Conservation (phyloP, 1,284 basidiomycete genomes). For the Heterobasidion parviporum region DNA sequence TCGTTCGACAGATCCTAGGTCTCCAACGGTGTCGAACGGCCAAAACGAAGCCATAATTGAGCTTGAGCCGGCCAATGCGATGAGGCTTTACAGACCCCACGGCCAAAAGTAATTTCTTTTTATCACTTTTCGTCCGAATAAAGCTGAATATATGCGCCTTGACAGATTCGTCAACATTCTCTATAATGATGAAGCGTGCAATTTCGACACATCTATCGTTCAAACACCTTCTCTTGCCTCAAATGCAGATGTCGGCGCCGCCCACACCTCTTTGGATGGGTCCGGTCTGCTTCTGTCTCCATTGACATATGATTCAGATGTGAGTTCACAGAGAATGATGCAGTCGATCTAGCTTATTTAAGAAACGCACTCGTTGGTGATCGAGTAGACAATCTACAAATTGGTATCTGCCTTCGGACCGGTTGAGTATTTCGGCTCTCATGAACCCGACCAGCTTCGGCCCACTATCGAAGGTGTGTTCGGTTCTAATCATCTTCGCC, state of each 20-base stretch:
- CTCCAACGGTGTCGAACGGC: background rate
- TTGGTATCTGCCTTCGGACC: constrained; percentile 19
- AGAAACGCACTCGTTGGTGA: background rate
- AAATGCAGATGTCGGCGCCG: constrained; percentile 1
- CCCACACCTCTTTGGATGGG: constrained; percentile 19
- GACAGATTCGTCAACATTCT: constrained; percentile 43
- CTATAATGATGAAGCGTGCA: constrained; percentile 47
- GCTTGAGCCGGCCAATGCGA: constrained; percentile 40
- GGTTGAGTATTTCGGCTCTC: constrained; percentile 17
- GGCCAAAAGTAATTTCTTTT: constrained; percentile 31
- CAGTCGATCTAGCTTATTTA: no score
- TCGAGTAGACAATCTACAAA: constrained; percentile 16
- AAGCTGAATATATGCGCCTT: constrained; percentile 5
- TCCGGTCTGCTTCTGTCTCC: constrained; percentile 44
- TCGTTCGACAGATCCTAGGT: background rate
- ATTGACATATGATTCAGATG: constrained; percentile 50
- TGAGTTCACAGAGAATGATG: constrained; percentile 17
- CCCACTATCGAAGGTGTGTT: background rate
- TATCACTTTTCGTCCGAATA: background rate
- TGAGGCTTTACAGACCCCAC: constrained; percentile 37
- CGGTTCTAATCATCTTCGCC: background rate
- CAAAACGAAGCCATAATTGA: background rate
- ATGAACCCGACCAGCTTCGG: background rate
- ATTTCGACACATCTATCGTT: constrained; percentile 4
- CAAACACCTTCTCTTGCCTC: background rate